A percentile compares a stretch with the other conserved stretches of the same genome.
phyloP scores from a whole-genome alignment of 768 basidiomycete species.

The Roridomyces roridus region DNA sequence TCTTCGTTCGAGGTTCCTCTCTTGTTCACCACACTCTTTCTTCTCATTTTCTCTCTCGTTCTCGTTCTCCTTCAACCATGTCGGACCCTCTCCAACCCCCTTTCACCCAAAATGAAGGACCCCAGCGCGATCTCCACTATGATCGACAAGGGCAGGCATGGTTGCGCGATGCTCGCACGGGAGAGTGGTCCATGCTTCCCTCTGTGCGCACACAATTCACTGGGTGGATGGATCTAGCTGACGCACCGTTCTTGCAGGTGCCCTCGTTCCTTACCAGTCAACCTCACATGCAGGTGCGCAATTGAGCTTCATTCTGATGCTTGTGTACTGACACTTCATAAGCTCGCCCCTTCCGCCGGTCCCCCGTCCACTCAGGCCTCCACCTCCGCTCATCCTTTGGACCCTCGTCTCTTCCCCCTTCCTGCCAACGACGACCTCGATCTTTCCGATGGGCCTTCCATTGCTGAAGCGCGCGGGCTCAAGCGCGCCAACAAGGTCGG shows the following conservation, averaged over 20 bases:
- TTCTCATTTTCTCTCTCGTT: background rate
- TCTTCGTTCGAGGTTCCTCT: background rate
- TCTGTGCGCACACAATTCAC: too few relatives aligned
- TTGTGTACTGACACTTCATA: too few relatives aligned
- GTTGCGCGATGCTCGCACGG: background rate
- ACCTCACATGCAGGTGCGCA: too few relatives aligned
- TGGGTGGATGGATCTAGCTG: too few relatives aligned
- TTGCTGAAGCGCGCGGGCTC: background rate
- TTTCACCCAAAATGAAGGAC: background rate
- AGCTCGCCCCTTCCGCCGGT: background rate
- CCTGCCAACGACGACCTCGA: background rate
- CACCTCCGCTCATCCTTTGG: background rate
- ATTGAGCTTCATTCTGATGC: too few relatives aligned
- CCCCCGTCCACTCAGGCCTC: background rate
- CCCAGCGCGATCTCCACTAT: background rate
- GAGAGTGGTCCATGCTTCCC: background rate
- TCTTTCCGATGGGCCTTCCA: background rate
- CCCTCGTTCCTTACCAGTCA: too few relatives aligned
- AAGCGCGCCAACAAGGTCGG: background rate
- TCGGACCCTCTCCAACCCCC: background rate
- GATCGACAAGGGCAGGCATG: background rate
- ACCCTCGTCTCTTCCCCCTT: background rate
- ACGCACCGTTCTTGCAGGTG: too few relatives aligned
- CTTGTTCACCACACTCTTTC: too few relatives aligned
- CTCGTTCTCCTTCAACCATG: background rate